Conservation (phyloP, 2,329 filamentous ascomycete genomes). For the Rhynchosporium agropyri region DNA sequence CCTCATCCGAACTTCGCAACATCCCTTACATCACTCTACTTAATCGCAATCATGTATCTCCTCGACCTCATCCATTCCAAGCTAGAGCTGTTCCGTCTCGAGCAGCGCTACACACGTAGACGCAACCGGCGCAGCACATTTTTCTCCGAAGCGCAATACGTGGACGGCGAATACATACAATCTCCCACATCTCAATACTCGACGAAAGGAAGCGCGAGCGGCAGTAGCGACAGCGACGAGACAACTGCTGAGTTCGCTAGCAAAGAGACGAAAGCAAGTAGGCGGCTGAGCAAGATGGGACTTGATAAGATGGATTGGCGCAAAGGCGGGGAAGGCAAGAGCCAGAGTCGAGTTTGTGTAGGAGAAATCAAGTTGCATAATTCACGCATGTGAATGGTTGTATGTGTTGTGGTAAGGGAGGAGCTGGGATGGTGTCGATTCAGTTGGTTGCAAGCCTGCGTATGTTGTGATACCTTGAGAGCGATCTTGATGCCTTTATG, state of each 20-base stretch:
- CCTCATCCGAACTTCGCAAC: not conserved
- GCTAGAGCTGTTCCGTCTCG: slow-evolving; percentile 90
- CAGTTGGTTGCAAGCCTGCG: slow-evolving; percentile 13
- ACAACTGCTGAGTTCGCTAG: slow-evolving; percentile 18
- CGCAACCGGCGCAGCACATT: slow-evolving; percentile 86
- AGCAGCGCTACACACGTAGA: slow-evolving; percentile 91
- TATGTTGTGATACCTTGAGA: slow-evolving; percentile 16
- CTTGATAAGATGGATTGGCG: slow-evolving; percentile 38
- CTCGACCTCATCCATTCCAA: slow-evolving; percentile 65
- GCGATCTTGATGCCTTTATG: slow-evolving; percentile 26
- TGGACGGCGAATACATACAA: slow-evolving; percentile 95
- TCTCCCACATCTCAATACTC: slow-evolving; percentile 50
- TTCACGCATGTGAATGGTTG: not conserved
- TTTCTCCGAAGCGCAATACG: slow-evolving; percentile 85
- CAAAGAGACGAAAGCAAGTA: slow-evolving; percentile 28
- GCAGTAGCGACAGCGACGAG: slow-evolving; percentile 33
- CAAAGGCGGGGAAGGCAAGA: slow-evolving; percentile 30
- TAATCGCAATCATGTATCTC: slow-evolving; percentile 45
- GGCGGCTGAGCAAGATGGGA: slow-evolving; percentile 34
- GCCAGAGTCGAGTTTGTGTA: slow-evolving; percentile 29
- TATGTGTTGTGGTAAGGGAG: slow-evolving; percentile 7
- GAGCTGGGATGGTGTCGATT: not conserved
- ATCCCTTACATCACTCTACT: not conserved
- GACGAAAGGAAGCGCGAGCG: slow-evolving; percentile 41
- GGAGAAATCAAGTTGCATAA: slow-evolving; percentile 34